Evolutionary conservation across 2,329 filamentous ascomycete species (phyloP), one percentile per base, ranked within the genome.

Genomic region (Thelonectria discophora): DNA sequence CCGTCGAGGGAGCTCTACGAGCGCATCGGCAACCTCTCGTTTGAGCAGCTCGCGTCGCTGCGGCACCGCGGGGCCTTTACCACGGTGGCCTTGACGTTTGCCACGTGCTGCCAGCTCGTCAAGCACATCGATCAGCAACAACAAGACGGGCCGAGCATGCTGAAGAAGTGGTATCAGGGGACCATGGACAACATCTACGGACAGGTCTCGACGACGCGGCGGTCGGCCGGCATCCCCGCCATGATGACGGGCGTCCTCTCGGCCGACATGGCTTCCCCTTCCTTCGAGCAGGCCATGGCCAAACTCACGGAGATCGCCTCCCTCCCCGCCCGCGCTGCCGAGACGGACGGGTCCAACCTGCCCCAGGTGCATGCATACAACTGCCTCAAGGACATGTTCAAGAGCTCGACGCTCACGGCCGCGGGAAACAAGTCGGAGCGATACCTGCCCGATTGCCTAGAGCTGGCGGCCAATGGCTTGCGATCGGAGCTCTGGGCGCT

Each of bases 361-460:
- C 90, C 93, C 0, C 94, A 99, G 76, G 95, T 99, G 0, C 95
- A 99, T 75, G 93, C 95, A 0, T 85, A 97, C 73, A 99, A 99
- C 74, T 97, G 92, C 63, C 80, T 99, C 59, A 95, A 95, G 73
- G 93, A 97, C 66, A 89, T 97, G 2, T 95, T 97, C 76, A 94
- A 92, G 59, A 93, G 90, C 67, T 92, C 93, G 0, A 86, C 88
- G 51, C 82, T 98, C 17, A 83, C 92, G 0, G 86, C 88, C 34
- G 83, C 97, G 18, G 86, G 91, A 27, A 87, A 87, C 57, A 84
- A 85, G 55, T 91, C 92, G 0, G 92, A 97, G 70, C 81, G 81
- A 0, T 90, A 93, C 68, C 82, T 97, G 8, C 88, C 91, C 9
- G 82, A 87, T 30, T 90, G 90, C 34, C 82, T 99, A 4, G 86